Evolutionary conservation across 176 grass and related monocot species (phyloP), one percentile per base, ranked within the genome.

Genomic region (Ananas comosus): DNA sequence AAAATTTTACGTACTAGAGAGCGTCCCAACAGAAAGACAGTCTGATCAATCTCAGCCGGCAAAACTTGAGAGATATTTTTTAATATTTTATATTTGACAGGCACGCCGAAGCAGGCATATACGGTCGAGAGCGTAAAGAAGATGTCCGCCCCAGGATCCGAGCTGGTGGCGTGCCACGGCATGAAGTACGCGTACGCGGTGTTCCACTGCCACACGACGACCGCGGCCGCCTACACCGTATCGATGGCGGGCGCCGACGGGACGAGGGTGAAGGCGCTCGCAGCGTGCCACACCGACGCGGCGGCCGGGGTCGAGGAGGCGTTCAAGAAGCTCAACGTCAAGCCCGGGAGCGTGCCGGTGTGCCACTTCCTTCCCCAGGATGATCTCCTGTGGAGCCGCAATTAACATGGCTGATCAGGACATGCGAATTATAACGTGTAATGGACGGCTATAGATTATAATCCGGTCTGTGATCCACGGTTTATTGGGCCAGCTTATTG

Each of bases 301-400:
- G 11, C 64, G 17, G 29, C 74, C 0, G 52, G 82, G n/a, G 16
- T 69, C 14, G 28, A 8, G 11, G 66, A 67, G 22, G 79, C 72
- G 9, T 70, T 70, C 50, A 53, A 70, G 68, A 6, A 52, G 18
- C 68, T 70, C 12, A 14, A 29, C 17, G 68, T 70, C 17, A 70
- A 70, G 16, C 52, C 52, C 16, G 52, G 10, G 12, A 56, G 3
- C 11, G 52, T 56, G 3, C 52, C 82, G 0, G 67, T 89, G 18
- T 89, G 87, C 87, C 79, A 89, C 71, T 85, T 82, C 75, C 75
- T 82, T 47, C 67, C 82, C 10, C 82, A 79, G 69, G 79, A 73
- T 58, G 12, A 72, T 29, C 51, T 73, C 57, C 53, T 89, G 49
- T 85, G 86, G 86, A 67, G 66, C 49, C 52, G 13, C 11, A 56